Base-by-base conservation (phyloP, 441 rosid genomes). In the Biscutella laevigata region DNA sequence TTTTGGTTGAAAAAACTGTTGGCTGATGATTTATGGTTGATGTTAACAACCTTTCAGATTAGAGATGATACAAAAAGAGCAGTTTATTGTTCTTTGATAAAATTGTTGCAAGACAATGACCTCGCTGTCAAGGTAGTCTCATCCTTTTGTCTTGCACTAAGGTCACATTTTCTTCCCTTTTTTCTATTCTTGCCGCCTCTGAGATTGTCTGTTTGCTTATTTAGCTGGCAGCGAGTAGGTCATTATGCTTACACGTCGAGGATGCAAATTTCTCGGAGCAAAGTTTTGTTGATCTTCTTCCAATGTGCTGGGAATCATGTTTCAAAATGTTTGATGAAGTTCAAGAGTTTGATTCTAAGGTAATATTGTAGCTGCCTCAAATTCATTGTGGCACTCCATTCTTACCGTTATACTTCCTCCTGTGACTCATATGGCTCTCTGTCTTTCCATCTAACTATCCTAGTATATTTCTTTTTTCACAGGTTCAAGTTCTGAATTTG, bases 331-430 rank as follows among this genome's bases (percentile, higher is more conserved):
- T 89, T 32, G 95, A 86, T 61, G 99, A 89, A 59, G 97, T 84
- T 73, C 88, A 86, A 64, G 97, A 94, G 77, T 94, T 94, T 68
- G 99, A 94, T 74, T 94, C 97, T 10, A 94, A 89, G 97, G 99
- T 94, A 69, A 49, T 51, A 46, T 26, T 39, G 20, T 40, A 26
- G 56, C 61, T 58, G 43, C 33, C 15, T 45, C 59, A 44, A 45
- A 37, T 29, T 38, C 32, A 32, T 21, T 13, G 17, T 51, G 44
- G 39, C 56, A 44, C 38, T 38, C 43, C 35, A 11, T 58, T 57
- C 44, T 49, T 64, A 30, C 28, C 19, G 22, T 58, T 37, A 43
- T 60, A 15, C 40, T 47, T 53, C 48, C 53, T 67, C 51, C 4
- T 2, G 5, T 33, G 26, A 20, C 38, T 47, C 34, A 11, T 40